Evolutionary conservation across 2,329 filamentous ascomycete species (phyloP).

Genomic region (Ceratocystiopsis sp.): DNA sequence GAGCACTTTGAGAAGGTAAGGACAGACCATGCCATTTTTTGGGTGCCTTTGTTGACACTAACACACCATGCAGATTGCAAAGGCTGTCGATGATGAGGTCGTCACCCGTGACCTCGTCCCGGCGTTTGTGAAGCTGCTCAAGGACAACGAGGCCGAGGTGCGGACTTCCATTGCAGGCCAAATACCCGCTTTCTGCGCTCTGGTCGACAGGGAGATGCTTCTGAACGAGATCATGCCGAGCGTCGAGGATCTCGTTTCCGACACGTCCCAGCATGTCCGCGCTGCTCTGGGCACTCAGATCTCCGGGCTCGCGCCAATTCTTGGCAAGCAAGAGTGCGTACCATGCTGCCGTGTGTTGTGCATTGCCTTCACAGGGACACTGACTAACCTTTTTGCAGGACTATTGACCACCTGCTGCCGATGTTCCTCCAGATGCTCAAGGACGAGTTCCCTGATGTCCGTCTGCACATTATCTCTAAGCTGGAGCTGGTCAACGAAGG

Average conservation of each 20-base stretch:
- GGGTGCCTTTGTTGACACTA: background rate
- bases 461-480: constrained; percentile 99
- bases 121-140: constrained; percentile 91
- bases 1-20: constrained; percentile 91
- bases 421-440: constrained; percentile 99
- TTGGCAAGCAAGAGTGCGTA: constrained; percentile 88
- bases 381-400: constrained; percentile 33
- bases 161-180: constrained; percentile 93
- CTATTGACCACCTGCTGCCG: constrained; percentile 86
- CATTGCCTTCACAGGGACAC: background rate
- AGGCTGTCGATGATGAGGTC: constrained; percentile 95
- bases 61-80: constrained; percentile 54
- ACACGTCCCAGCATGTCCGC: constrained; percentile 91
- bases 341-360: background rate
- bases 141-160: constrained; percentile 95
- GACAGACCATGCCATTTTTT: background rate
- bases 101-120: constrained; percentile 86
- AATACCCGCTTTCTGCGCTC: constrained; percentile 87
- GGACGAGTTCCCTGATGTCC: constrained; percentile 95
- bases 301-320: constrained; percentile 85
- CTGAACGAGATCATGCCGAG: constrained; percentile 94
- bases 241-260: constrained; percentile 88
- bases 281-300: constrained; percentile 93
- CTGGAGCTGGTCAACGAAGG: constrained; percentile 94
- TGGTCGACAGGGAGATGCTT: constrained; percentile 75